Conservation (phyloP, 176 grass and related monocot genomes). For the Carex parvula region DNA sequence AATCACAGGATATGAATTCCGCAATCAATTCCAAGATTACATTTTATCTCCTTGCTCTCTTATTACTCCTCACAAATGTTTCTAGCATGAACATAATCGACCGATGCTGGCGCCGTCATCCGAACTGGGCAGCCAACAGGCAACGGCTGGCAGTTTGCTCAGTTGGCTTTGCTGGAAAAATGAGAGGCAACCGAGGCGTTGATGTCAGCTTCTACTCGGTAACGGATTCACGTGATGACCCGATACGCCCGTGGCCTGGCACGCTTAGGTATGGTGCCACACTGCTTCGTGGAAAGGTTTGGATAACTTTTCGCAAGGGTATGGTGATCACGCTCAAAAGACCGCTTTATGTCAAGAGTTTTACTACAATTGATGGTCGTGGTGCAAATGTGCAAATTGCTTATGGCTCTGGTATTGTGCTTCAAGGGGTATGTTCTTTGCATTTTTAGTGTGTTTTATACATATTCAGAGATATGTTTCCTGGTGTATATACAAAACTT, state of each 20-base stretch:
- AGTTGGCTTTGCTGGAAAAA: conserved; percentile 67
- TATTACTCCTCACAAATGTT: background rate
- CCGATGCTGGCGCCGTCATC: conserved; percentile 55
- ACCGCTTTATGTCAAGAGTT: conserved; percentile 68
- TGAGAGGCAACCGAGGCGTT: conserved; percentile 51
- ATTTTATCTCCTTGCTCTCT: conserved; percentile 23
- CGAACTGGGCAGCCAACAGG: conserved; percentile 52
- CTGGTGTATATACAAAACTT: background rate
- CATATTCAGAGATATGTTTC: background rate
- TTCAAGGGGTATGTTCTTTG: conserved; percentile 34
- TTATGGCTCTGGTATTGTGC: conserved; percentile 56
- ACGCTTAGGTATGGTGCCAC: conserved; percentile 79
- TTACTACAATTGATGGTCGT: conserved; percentile 80
- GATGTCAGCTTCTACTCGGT: conserved; percentile 44
- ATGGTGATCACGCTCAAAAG: conserved; percentile 62
- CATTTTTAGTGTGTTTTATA: background rate
- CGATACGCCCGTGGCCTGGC: conserved; percentile 37
- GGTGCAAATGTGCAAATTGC: conserved; percentile 67
- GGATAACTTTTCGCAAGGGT: conserved; percentile 59
- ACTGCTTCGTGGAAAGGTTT: conserved; percentile 58
- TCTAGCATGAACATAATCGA: conserved; percentile 49
- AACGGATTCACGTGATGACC: conserved; percentile 64
- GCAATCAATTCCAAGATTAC: background rate
- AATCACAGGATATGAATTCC: background rate
- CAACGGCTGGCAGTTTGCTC: conserved; percentile 61